Evolutionary conservation across 1,284 basidiomycete genomes (phyloP), one percentile per base, ranked within the genome.

Genomic region (Leccinum cinnamomeum): DNA sequence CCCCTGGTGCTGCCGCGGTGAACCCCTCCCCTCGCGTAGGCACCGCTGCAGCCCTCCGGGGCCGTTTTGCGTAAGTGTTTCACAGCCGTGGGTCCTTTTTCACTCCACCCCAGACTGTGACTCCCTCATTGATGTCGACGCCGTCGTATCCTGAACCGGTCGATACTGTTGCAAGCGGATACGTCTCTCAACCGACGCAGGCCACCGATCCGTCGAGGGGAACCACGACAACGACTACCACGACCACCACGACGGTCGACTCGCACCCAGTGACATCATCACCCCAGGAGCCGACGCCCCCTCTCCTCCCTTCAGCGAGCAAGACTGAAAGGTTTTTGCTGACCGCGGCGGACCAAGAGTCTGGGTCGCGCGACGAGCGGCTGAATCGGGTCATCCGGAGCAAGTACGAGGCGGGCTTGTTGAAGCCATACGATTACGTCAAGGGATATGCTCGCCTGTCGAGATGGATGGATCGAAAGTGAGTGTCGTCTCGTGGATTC

Each of bases 391-490:
- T 99, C 66, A 98, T 98, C 69, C 88, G 92, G 67, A 95, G 94
- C 70, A 98, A 98, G 77, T 98, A 97, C 77, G 96, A 98, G 73
- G 97, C 96, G 1, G 97, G 96, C 0, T 76, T 99, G 50, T 78
- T 98, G 64, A 94, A 94, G 71, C 97, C 97, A 0, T 98, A 97
- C 73, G 97, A 98, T 77, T 97, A 98, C 74, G 94, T 97, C 63
- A 95, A 94, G 72, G 94, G 95, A 0, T 97, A 97, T 72, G 91
- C 93, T 20, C 81, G 95, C 60, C 78, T 97, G 68, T 92, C 89
- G 63, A 83, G 91, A 57, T 98, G 96, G 95, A 97, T 98, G 94
- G 95, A 97, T 72, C 82, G 86, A 70, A 94, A 95, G 44, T 48
- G 16, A 39, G 37, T 20, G 18, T 46, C 8, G 44, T 46, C 11